Percentiles rank a stretch among this genome's conserved stretches.
Conservation (phyloP, 2,329 filamentous ascomycete species). For the Cordyceps pruinosa region DNA sequence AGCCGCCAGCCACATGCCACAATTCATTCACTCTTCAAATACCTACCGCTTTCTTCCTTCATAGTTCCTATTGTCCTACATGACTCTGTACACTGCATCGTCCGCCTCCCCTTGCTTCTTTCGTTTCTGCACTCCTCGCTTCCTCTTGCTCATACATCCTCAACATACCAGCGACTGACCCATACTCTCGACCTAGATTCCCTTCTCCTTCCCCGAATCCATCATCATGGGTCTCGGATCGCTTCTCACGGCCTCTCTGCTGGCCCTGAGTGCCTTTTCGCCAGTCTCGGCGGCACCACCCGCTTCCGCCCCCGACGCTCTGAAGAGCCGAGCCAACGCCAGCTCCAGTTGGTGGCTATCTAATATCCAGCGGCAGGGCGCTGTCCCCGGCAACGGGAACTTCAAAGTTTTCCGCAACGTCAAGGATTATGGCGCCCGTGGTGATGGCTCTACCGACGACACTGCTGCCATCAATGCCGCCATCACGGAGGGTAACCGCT, state of each 20-base stretch:
- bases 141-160: background rate
- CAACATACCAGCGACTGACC: background rate
- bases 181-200: background rate
- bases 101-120: background rate
- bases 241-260: constrained; percentile 11
- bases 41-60: background rate
- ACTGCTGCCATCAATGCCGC: constrained; percentile 83
- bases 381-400: constrained; percentile 44
- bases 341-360: constrained; percentile 63
- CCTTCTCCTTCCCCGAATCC: background rate
- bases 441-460: constrained; percentile 68
- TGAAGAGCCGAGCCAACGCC: constrained; percentile 16
- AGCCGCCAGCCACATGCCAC: background rate
- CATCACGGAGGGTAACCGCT: constrained; percentile 70
- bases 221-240: constrained; percentile 10
- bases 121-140: background rate
- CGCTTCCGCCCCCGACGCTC: constrained; percentile 2
- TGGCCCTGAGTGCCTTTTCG: constrained; percentile 10
- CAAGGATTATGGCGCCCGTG: constrained; percentile 65
- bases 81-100: background rate
- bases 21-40: constrained; percentile 6
- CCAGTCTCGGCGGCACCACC: constrained; percentile 13
- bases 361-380: constrained; percentile 61
- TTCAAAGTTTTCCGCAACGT: constrained; percentile 76
- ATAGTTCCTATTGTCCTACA: constrained; percentile 7